Conservation (phyloP, 2,329 filamentous ascomycete genomes). For the Ophiostoma angusticollis region DNA sequence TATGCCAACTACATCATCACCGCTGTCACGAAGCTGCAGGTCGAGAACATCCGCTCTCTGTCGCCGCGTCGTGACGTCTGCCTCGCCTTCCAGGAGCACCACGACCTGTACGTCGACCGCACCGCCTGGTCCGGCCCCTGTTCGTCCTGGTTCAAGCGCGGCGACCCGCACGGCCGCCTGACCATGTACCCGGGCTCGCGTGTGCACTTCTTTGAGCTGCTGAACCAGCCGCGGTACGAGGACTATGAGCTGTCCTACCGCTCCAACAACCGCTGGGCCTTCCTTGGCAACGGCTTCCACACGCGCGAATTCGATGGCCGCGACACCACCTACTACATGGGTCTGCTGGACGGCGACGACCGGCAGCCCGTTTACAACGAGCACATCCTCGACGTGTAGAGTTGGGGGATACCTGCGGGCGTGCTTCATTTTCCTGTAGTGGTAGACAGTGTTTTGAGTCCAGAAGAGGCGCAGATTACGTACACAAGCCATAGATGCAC, state of each 20-base stretch:
- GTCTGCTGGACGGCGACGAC: not conserved
- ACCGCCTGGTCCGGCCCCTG: constrained; percentile 19
- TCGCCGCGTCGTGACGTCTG: not conserved
- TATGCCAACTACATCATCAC: not conserved
- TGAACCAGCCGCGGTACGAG: not conserved
- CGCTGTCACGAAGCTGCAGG: not conserved
- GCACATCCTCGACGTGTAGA: no score
- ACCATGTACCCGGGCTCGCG: constrained; percentile 4
- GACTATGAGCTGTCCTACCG: not conserved
- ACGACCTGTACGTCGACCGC: constrained; percentile 19
- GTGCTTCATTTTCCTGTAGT: no score
- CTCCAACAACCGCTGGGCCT: constrained; percentile 22
- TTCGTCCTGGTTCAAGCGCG: constrained; percentile 17
- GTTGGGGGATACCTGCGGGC: no score
- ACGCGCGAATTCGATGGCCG: constrained; percentile 1
- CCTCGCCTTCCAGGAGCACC: constrained; percentile 15
- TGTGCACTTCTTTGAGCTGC: not conserved
- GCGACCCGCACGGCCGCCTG: constrained; percentile 12
- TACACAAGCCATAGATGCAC: no score
- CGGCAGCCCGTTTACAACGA: not conserved
- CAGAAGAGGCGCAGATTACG: no score
- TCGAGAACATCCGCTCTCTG: not conserved
- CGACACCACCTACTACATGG: constrained; percentile 25
- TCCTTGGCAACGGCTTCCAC: not conserved
- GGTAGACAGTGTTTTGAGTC: no score